Evolutionary conservation across 805 yeast genomes (phyloP), one percentile per base, ranked within the genome.

Genomic region (Pichia heedii): DNA sequence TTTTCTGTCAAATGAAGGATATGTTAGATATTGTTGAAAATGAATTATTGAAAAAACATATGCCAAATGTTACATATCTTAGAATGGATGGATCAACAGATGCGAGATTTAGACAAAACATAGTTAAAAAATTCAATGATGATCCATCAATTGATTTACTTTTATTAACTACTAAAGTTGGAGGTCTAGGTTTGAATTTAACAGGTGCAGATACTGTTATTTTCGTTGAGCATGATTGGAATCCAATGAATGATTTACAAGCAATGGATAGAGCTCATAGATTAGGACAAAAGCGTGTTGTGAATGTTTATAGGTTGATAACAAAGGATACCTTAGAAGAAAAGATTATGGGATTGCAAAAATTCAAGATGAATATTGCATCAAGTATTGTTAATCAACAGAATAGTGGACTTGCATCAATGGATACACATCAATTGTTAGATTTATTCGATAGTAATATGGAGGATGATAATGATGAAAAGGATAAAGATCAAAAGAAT

Each of bases 181-280:
- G 99, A 60, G 99, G 99, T n/a, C 73, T 93, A 48, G 99, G 99
- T 15, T 76, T 93, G 57, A 93, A 93, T 59, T 71, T 93, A 60
- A 93, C 99, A 0, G 97, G 98, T 50, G 98, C 98, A 0, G 99
- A 93, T 60, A 93, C 98, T 0, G 99, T 93, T 37, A 93, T 93
- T n/a, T 93, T 93, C 67, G 95, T 93, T 29, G 99, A 93, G 58
- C 98, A 93, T 57, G 99, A 93, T 62, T 93, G 99, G 99, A 93
- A 93, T 59, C 98, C 99, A 22, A 93, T 94, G 97, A 93, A 87
- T 58, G 99, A 93, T 68, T 70, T 93, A 45, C 99, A 93, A 61
- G 99, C 99, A 0, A 93, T 93, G 99, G 99, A 93, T 62, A 74
- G 99, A 58, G 97, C 98, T 0, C 99, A 93, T 63, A 76, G 99